These are phyloP conservation scores for Venturia carpophila DNA, from an alignment of 2,329 filamentous ascomycete species.

Conservation along the genomic window DNA sequence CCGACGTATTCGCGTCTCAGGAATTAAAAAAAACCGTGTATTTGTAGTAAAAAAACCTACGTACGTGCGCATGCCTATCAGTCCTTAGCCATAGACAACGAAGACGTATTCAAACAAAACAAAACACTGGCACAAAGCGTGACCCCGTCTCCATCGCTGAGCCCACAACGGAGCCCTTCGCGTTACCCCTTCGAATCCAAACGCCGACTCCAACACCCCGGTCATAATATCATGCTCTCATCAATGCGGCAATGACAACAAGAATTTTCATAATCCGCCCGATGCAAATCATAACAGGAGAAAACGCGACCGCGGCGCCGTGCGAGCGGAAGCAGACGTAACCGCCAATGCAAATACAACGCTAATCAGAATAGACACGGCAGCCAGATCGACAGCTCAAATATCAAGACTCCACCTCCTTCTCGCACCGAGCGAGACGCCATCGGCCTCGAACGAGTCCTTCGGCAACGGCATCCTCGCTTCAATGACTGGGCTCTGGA, in stretches of 20 bases:
- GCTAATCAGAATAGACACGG: neutral
- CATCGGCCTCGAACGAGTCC: neutral
- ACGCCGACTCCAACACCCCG: neutral
- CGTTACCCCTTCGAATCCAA: neutral
- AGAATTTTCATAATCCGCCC: neutral
- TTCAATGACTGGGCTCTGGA: constrained; percentile 13
- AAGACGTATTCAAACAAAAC: no score
- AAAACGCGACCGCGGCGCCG: neutral
- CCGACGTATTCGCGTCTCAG: no score
- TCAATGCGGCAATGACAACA: constrained; percentile 6
- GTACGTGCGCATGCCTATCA: neutral
- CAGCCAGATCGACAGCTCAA: neutral
- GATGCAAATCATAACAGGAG: constrained; percentile 5
- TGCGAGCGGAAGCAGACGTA: neutral
- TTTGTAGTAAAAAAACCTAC: no score
- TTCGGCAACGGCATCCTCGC: constrained; percentile 15
- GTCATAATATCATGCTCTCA: constrained; percentile 10
- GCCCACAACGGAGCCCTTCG: neutral
- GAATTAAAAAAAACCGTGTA: no score
- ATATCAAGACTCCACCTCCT: constrained; percentile 6
- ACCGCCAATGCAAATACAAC: neutral
- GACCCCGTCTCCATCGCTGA: no score
- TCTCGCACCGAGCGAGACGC: neutral
- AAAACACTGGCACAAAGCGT: no score
- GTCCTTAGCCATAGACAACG: neutral